Evolutionary conservation across 192 early-diverging fungal species (phyloP).

Genomic region (Chytriomyces hyalinus): DNA sequence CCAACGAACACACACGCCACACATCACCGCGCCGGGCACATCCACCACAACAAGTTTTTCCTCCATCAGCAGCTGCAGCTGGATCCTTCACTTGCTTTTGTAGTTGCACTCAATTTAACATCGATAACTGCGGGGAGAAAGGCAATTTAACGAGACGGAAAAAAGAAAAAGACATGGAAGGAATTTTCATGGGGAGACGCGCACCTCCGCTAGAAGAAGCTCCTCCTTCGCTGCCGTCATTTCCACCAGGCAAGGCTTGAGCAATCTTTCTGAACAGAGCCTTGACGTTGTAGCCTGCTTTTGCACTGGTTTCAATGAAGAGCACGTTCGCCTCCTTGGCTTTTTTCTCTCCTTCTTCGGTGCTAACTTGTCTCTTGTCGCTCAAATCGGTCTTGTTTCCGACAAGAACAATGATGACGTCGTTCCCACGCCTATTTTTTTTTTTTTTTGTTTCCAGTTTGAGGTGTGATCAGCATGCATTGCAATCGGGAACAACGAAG

Average conservation of each 20-base stretch:
- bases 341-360: constrained; percentile 97
- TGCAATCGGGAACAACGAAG: neutral
- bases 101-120: constrained; percentile 49
- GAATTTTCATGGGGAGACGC: neutral
- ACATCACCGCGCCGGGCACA: too few relatives aligned
- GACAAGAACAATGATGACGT: constrained; percentile 97
- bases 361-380: constrained; percentile 93
- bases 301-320: constrained; percentile 99
- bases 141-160: neutral
- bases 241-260: constrained; percentile 87
- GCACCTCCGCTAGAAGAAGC: constrained; percentile 33
- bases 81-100: constrained; percentile 47
- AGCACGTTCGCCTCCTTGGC: constrained; percentile 95
- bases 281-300: constrained; percentile 99
- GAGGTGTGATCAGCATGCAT: neutral
- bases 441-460: neutral
- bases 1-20: too few relatives aligned
- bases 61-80: constrained; percentile 50
- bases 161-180: constrained; percentile 8
- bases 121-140: constrained; percentile 50
- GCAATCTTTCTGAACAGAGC: constrained; percentile 96
- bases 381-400: constrained; percentile 99
- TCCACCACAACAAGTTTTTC: too few relatives aligned
- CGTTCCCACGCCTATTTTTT: constrained; percentile 73
- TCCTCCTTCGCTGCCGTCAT: constrained; percentile 40